Percentiles rank a stretch among this genome's conserved stretches.
Evolutionary conservation across 2,329 filamentous ascomycete genomes (phyloP).

Genomic region (Alternaria dauci): DNA sequence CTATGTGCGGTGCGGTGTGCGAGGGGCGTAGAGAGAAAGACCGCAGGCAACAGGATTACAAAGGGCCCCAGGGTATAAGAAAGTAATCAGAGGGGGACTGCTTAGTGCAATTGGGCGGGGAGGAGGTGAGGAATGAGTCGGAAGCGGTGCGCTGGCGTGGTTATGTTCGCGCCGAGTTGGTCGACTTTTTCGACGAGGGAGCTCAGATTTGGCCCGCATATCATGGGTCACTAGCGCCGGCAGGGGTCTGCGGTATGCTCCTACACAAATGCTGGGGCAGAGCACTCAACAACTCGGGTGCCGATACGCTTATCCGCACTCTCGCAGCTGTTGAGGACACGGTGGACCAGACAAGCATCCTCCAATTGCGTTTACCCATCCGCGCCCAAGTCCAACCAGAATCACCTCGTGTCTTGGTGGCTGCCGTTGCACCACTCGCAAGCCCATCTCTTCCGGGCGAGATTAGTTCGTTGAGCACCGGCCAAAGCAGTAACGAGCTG

Average conservation of each 20-base stretch:
- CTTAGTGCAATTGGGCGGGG: conserved; percentile 30
- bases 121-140: conserved; percentile 30
- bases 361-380: conserved; percentile 6
- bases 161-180: conserved; percentile 28
- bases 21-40: conserved; percentile 9
- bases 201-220: conserved; percentile 19
- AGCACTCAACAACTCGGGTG: conserved; percentile 15
- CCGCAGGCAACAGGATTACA: conserved; percentile 28
- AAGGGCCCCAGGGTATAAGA: conserved; percentile 21
- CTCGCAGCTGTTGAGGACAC: conserved; percentile 28
- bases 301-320: not conserved
- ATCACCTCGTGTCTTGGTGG: conserved; percentile 1
- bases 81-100: conserved; percentile 20
- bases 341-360: conserved; percentile 6
- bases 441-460: conserved; percentile 30
- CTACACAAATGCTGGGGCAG: conserved; percentile 15
- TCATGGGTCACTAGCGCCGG: conserved; percentile 23
- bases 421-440: conserved; percentile 20
- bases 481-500: conserved; percentile 36
- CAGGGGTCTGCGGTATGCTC: conserved; percentile 20
- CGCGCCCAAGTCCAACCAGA: conserved; percentile 25
- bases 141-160: conserved; percentile 31
- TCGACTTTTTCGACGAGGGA: conserved; percentile 39
- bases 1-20: conserved; percentile 27
- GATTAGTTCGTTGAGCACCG: conserved; percentile 37